Base-by-base conservation (phyloP, 2,329 filamentous ascomycete species). In the Emmonsiellopsis sp. region DNA sequence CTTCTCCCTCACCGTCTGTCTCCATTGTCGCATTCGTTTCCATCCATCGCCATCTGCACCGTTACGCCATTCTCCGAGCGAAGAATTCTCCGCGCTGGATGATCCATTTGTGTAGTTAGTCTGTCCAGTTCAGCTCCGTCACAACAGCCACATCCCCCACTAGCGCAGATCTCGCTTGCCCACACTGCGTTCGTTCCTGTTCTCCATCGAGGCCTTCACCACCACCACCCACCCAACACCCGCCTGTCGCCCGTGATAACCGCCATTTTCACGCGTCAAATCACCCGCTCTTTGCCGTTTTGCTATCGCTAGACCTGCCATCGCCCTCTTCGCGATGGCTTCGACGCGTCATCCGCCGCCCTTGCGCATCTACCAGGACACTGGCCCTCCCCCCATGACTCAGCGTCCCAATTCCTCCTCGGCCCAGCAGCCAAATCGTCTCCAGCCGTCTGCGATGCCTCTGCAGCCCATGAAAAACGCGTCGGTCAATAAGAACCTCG, bases 321-420 rank as follows among this genome's bases (percentile, higher is more conserved):
- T 47, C 54, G 54, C 53, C 54, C 42, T 59, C 55, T 49, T 56
- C 52, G 43, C 55, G 56, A 72, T 73, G 69, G 63, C 64, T 61
- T 66, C 69, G 62, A 68, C 69, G 64, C 68, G 64, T 63, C 59
- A 57, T 55, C 74, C 75, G 63, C 67, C 70, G 58, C 69, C 74
- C 61, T 68, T 83, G 69, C 76, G 82, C 63, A 79, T 81, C 66
- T 81, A 79, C 65, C 75, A 83, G 65, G 80, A 84, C 68, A 70
- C 75, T 55, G 68, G 73, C 61, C 65, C 70, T 60, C 68, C 68
- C 53, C 68, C 74, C 55, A 57, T 63, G 49, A 53, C 53, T 53
- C 58, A 59, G 49, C 58, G 63, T 54, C 63, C 64, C 55, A 59
- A 64, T 56, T 42, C 44, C 31, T 46, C 37, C 8, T 37, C 55